Percentiles rank a stretch among this genome's conserved stretches.
These are phyloP conservation scores for Clitopilus passeckerianus DNA, from an alignment of 768 basidiomycete genomes.

Conservation along the genomic window DNA sequence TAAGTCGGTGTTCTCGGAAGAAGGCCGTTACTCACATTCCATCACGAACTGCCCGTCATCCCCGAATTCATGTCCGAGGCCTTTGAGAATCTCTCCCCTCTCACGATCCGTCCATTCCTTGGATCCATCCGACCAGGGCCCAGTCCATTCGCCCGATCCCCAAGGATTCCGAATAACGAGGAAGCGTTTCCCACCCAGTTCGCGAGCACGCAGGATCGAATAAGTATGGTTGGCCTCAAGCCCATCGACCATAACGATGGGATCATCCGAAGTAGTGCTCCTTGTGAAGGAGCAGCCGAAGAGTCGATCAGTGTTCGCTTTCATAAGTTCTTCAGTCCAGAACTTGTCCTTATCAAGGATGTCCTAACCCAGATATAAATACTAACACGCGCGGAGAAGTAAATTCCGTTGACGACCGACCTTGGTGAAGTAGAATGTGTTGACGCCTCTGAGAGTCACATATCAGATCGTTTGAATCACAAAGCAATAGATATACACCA, in stretches of 20 bases:
- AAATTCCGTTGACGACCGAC: constrained; percentile 6
- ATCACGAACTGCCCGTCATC: constrained; percentile 52
- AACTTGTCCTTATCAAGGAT: constrained; percentile 45
- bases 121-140: constrained; percentile 50
- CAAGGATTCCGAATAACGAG: constrained; percentile 50
- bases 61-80: constrained; percentile 43
- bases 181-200: constrained; percentile 44
- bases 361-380: constrained; percentile 26
- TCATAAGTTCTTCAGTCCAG: constrained; percentile 44
- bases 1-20: background rate
- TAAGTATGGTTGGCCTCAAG: constrained; percentile 41
- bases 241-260: constrained; percentile 26
- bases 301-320: constrained; percentile 42
- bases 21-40: constrained; percentile 32
- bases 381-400: background rate
- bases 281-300: constrained; percentile 41
- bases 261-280: constrained; percentile 22
- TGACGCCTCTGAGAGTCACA: constrained; percentile 16
- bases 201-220: constrained; percentile 43
- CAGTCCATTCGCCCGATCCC: constrained; percentile 46
- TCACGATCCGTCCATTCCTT: constrained; percentile 49
- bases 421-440: constrained; percentile 20
- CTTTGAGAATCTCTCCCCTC: constrained; percentile 38
- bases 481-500: background rate
- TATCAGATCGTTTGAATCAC: background rate